Conservation (phyloP, 2,329 filamentous ascomycete genomes). For the Penicillium corylophilum region DNA sequence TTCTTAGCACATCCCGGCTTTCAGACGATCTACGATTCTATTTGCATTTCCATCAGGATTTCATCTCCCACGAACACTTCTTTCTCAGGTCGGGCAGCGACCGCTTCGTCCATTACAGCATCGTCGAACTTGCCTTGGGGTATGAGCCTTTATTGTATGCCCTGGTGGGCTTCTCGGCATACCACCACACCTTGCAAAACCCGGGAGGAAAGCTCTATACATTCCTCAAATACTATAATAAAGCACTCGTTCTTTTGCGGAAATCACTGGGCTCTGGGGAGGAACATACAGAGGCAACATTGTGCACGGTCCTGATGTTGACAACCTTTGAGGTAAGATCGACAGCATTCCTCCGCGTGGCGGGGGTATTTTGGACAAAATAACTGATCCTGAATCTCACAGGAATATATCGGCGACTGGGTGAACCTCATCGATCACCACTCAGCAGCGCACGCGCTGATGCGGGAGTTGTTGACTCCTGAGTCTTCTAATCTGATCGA, state of each 20-base stretch:
- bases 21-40: conserved; percentile 73
- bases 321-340: conserved; percentile 79
- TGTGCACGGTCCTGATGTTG: conserved; percentile 86
- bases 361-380: neutral
- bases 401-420: conserved; percentile 97
- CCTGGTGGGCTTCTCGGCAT: conserved; percentile 82
- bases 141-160: conserved; percentile 84
- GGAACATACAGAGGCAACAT: conserved; percentile 68
- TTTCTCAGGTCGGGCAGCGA: conserved; percentile 69
- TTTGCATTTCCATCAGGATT: conserved; percentile 72
- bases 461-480: conserved; percentile 75
- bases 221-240: conserved; percentile 88
- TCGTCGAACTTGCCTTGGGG: conserved; percentile 70
- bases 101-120: conserved; percentile 69
- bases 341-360: neutral
- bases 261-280: conserved; percentile 69
- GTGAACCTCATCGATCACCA: conserved; percentile 90
- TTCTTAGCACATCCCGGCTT: conserved; percentile 29
- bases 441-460: conserved; percentile 78
- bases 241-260: conserved; percentile 75
- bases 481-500: conserved; percentile 70
- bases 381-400: conserved; percentile 3
- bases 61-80: conserved; percentile 81
- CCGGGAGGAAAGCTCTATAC: conserved; percentile 72
- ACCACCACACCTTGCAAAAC: conserved; percentile 72